Base-by-base conservation (phyloP, 192 early-diverging fungal species). In the Spizellomyces sp. region DNA sequence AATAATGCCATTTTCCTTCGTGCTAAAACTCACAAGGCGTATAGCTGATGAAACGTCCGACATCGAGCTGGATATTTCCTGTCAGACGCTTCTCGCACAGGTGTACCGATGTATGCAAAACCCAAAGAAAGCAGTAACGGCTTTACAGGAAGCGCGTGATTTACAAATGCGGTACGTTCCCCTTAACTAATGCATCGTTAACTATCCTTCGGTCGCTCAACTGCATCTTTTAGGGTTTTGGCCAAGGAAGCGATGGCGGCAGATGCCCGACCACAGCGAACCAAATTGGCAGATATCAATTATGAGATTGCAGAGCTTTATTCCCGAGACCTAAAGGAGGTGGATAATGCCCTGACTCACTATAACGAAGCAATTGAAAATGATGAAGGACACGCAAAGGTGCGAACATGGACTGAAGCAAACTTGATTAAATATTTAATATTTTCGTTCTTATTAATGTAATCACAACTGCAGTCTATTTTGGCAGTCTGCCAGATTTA, bases 301-400 rank as follows among this genome's bases (percentile, higher is more conserved):
- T 76, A 67, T 62, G 73, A 78, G 52, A 57, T 82, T 17, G 83
- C 69, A 14, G 80, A 83, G 17, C 41, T 76, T 7, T 66, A 69
- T 56, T 4, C 48, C n/a, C 70, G 66, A 12, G 50, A 63, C 10
- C 48, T 81, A 48, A 71, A 73, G 22, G 80, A 87, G 27, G 44
- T 42, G 17, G 75, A 77, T 15, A 68, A 65, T 21, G 85, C 83
- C 0, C 9, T 80, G 5, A 58, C 58, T 15, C 78, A 64, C 48
- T 84, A 80, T 63, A 73, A 73, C 42, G 83, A 87, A 61, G 74
- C 86, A 0, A 58, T 82, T 21, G 76, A 87, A 57, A 55, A 76
- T 21, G 19, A 80, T 59, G 41, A 46, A 9, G 62, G 61, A 9
- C 66, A 85, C 69, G 48, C 67, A 58, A 79, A 85, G 75, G 82